A percentile compares a stretch with the other conserved stretches of the same genome.
Conservation (phyloP, 192 early-diverging fungal genomes). For the Coemansia javaensis region DNA sequence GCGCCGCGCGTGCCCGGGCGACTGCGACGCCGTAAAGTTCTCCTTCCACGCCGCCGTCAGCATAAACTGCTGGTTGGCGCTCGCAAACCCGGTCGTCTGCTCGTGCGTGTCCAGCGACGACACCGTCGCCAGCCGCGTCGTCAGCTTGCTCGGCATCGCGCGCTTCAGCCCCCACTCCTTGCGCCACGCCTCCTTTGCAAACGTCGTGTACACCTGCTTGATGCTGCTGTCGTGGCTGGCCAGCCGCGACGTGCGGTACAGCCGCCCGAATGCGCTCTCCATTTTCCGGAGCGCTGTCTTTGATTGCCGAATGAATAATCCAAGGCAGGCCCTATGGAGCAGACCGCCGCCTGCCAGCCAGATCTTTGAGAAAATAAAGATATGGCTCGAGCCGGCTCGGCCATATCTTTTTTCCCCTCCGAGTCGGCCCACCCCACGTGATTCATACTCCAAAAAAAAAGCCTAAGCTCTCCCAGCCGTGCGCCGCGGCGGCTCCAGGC, state of each 20-base stretch:
- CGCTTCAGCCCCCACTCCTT: conserved; percentile 80
- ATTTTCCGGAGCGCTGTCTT: too few relatives aligned
- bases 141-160: conserved; percentile 59
- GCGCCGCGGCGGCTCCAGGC: conserved; percentile 54
- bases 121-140: conserved; percentile 55
- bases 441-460: too few relatives aligned
- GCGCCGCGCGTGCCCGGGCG: conserved; percentile 20
- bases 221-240: conserved; percentile 63
- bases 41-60: conserved; percentile 66
- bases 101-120: conserved; percentile 63
- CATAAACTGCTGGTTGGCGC: conserved; percentile 56
- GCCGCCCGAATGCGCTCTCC: conserved; percentile 60
- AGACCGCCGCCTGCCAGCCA: too few relatives aligned
- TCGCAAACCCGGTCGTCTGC: conserved; percentile 63
- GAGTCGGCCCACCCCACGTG: too few relatives aligned
- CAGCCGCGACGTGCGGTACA: conserved; percentile 65
- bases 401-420: too few relatives aligned
- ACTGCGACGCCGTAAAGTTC: conserved; percentile 61
- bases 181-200: conserved; percentile 35
- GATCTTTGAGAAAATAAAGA: too few relatives aligned
- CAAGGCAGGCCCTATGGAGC: too few relatives aligned
- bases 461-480: too few relatives aligned
- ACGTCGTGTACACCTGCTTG: conserved; percentile 69
- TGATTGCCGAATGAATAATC: too few relatives aligned
- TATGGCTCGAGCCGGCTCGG: too few relatives aligned